phyloP scores from a whole-genome alignment of 345 rosid genomes.

The Linum tenue region DNA sequence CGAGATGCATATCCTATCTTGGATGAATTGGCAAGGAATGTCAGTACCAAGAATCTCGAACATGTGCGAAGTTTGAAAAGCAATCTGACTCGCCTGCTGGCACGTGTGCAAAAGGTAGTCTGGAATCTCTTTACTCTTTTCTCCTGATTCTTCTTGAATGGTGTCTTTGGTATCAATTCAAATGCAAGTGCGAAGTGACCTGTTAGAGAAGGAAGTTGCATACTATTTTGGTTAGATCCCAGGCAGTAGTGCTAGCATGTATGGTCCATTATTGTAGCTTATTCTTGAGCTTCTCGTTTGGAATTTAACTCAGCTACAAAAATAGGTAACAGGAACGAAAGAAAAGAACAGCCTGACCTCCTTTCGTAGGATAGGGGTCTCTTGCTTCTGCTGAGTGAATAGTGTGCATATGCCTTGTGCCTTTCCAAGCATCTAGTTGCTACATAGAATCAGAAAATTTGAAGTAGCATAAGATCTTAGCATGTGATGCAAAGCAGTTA shows the following conservation, averaged over 20 bases:
- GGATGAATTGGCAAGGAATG: slow-evolving; percentile 82
- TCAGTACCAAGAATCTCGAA: slow-evolving; percentile 91
- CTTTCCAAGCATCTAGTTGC: neutral
- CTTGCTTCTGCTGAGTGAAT: neutral
- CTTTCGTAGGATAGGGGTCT: neutral
- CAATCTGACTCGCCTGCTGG: slow-evolving; percentile 77
- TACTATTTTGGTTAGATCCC: neutral
- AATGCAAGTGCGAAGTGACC: neutral
- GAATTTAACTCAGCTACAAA: neutral
- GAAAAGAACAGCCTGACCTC: neutral
- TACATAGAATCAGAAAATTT: neutral
- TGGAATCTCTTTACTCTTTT: slow-evolving; percentile 4
- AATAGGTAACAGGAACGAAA: neutral
- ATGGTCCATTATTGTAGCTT: neutral
- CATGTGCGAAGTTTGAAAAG: slow-evolving; percentile 83
- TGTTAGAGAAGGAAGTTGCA: neutral
- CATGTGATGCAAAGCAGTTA: neutral
- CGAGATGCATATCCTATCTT: slow-evolving; percentile 75
- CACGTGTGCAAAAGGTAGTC: slow-evolving; percentile 83
- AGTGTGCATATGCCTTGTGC: neutral
- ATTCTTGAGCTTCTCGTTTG: neutral
- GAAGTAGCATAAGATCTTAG: neutral
- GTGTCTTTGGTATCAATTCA: neutral
- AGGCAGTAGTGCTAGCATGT: neutral
- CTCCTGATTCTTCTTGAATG: neutral